These are phyloP conservation scores for Alternaria rosae DNA, from an alignment of 2,329 filamentous ascomycete genomes.

Conservation along the genomic window DNA sequence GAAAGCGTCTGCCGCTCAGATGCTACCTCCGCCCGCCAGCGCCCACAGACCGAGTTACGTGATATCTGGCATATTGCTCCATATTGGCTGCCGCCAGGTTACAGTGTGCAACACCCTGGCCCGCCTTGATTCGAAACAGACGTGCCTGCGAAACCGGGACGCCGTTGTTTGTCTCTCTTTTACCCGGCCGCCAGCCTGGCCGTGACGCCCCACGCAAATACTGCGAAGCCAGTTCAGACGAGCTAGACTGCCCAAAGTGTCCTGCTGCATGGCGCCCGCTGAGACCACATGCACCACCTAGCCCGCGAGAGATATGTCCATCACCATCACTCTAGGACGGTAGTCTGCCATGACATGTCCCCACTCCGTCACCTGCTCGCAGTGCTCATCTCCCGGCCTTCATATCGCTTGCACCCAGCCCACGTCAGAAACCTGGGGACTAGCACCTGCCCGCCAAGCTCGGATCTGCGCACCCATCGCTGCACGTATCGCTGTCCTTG, in stretches of 20 bases:
- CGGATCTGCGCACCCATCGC: constrained; percentile 35
- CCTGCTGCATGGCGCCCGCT: constrained; percentile 33
- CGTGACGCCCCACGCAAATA: constrained; percentile 41
- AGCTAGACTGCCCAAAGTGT: constrained; percentile 17
- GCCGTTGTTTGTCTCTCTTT: constrained; percentile 44
- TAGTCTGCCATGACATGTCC: constrained; percentile 16
- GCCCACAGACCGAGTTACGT: constrained; percentile 39
- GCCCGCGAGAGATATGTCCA: too few species aligned
- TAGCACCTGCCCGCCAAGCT: constrained; percentile 35
- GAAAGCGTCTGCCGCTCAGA: constrained; percentile 23
- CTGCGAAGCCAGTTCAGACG: constrained; percentile 22
- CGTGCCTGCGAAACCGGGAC: constrained; percentile 41
- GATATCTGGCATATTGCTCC: constrained; percentile 44
- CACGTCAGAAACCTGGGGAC: constrained; percentile 27
- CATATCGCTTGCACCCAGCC: constrained; percentile 28
- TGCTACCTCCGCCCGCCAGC: constrained; percentile 31
- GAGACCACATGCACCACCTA: constrained; percentile 34
- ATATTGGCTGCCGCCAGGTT: constrained; percentile 40
- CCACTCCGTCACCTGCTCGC: constrained; percentile 23
- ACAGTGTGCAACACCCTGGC: constrained; percentile 42
- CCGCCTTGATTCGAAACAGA: constrained; percentile 41
- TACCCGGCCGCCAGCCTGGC: constrained; percentile 44
- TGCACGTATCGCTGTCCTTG: constrained; percentile 32
- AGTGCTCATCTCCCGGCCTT: constrained; percentile 23
- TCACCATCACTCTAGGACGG: constrained; percentile 26